A percentile compares a stretch with the other conserved stretches of the same genome.
Conservation (phyloP, 257 asterid species). For the Forsythia suspensa region DNA sequence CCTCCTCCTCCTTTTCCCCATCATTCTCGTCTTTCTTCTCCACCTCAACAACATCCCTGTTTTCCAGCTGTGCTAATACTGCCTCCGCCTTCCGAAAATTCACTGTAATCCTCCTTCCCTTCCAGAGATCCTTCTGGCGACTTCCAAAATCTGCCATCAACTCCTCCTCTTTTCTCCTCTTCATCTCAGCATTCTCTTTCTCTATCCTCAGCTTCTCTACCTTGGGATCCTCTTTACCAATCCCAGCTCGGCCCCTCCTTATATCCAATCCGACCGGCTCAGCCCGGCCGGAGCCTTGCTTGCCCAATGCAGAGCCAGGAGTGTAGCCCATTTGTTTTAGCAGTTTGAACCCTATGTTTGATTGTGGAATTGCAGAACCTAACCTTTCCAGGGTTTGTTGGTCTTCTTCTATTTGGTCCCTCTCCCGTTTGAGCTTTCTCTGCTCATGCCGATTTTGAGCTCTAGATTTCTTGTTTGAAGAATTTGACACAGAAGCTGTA, state of each 20-base stretch:
- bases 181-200: slow-evolving; percentile 46
- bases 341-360: slow-evolving; percentile 90
- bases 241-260: slow-evolving; percentile 84
- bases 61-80: slow-evolving; percentile 85
- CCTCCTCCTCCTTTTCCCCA: slow-evolving; percentile 47
- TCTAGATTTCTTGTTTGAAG: slow-evolving; percentile 62
- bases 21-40: slow-evolving; percentile 61
- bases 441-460: slow-evolving; percentile 63
- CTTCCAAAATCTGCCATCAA: slow-evolving; percentile 72
- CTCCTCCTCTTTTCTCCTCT: slow-evolving; percentile 50
- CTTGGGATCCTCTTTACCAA: slow-evolving; percentile 74
- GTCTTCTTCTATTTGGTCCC: slow-evolving; percentile 76
- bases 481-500: slow-evolving; percentile 28
- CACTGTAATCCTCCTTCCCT: slow-evolving; percentile 55
- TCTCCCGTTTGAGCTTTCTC: slow-evolving; percentile 58
- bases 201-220: slow-evolving; percentile 67
- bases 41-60: slow-evolving; percentile 64
- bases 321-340: slow-evolving; percentile 93
- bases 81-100: slow-evolving; percentile 84
- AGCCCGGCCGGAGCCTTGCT: slow-evolving; percentile 75
- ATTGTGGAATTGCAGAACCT: slow-evolving; percentile 81
- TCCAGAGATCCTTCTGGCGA: slow-evolving; percentile 85
- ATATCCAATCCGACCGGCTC: slow-evolving; percentile 81
- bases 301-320: slow-evolving; percentile 90
- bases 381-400: slow-evolving; percentile 55